These are phyloP conservation scores for Linnemannia exigua DNA, from an alignment of 192 early-diverging fungal genomes.

Conservation along the genomic window DNA sequence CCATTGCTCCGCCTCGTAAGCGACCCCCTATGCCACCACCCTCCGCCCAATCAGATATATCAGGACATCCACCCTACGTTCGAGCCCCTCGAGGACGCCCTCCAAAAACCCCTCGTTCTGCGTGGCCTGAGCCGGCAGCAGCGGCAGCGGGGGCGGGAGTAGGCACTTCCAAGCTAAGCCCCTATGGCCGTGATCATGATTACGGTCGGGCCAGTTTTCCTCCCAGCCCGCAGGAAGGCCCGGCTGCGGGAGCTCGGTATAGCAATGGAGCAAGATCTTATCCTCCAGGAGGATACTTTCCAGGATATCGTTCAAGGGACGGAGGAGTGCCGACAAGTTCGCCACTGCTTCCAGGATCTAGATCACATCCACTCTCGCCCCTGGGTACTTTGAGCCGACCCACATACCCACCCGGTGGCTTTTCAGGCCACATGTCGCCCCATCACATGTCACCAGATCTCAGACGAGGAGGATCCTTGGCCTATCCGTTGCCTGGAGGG, in stretches of 20 bases:
- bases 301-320: neutral
- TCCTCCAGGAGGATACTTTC: conserved; percentile 4
- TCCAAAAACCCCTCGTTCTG: neutral
- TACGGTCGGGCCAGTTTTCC: neutral
- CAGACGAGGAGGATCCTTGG: neutral
- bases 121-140: neutral
- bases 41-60: neutral
- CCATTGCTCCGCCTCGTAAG: neutral
- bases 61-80: neutral
- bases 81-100: conserved; percentile 6
- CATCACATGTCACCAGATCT: neutral
- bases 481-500: neutral
- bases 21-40: neutral
- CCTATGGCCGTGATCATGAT: neutral
- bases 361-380: neutral
- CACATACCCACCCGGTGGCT: neutral
- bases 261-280: neutral
- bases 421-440: neutral
- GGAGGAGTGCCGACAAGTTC: neutral
- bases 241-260: neutral
- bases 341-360: neutral
- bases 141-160: neutral
- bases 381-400: neutral
- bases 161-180: neutral
- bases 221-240: neutral